Conservation (phyloP, 2,329 filamentous ascomycete species). For the Fusarium staphyleae region DNA sequence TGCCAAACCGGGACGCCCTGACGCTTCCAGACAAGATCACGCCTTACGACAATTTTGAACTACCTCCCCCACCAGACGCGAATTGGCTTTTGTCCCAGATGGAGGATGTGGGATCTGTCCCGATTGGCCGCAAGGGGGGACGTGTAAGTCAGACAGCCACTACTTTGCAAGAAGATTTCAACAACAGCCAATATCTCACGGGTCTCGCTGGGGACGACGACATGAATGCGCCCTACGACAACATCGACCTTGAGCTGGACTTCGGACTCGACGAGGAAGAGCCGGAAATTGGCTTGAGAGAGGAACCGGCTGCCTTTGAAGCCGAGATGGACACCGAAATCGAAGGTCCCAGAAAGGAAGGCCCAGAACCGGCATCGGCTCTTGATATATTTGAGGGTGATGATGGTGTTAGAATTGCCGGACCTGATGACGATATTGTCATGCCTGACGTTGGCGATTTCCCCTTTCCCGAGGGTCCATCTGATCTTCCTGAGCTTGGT, state of each 20-base stretch:
- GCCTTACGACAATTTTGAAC: constrained; percentile 80
- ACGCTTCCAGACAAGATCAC: constrained; percentile 93
- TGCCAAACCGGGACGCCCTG: constrained; percentile 83
- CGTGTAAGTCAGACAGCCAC: constrained; percentile 69
- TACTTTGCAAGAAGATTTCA: constrained; percentile 72
- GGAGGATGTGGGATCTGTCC: constrained; percentile 63
- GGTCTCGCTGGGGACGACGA: constrained; percentile 66
- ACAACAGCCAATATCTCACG: constrained; percentile 82
- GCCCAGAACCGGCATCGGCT: constrained; percentile 62
- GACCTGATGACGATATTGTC: constrained; percentile 68
- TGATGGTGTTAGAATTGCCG: constrained; percentile 62
- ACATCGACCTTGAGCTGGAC: constrained; percentile 76
- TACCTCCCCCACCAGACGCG: constrained; percentile 86
- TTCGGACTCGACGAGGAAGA: constrained; percentile 76
- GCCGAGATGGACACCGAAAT: constrained; percentile 72
- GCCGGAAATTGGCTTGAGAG: constrained; percentile 91
- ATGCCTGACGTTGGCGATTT: constrained; percentile 68
- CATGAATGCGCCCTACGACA: constrained; percentile 64
- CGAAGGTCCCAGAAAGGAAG: constrained; percentile 62
- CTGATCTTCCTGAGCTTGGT: constrained; percentile 58
- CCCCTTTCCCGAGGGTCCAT: constrained; percentile 69
- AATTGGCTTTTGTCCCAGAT: constrained; percentile 82
- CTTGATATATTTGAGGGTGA: constrained; percentile 61
- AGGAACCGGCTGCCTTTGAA: constrained; percentile 72
- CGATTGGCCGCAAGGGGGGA: constrained; percentile 62